Evolutionary conservation across 2,329 filamentous ascomycete genomes (phyloP).

Genomic region (Cordyceps militaris): DNA sequence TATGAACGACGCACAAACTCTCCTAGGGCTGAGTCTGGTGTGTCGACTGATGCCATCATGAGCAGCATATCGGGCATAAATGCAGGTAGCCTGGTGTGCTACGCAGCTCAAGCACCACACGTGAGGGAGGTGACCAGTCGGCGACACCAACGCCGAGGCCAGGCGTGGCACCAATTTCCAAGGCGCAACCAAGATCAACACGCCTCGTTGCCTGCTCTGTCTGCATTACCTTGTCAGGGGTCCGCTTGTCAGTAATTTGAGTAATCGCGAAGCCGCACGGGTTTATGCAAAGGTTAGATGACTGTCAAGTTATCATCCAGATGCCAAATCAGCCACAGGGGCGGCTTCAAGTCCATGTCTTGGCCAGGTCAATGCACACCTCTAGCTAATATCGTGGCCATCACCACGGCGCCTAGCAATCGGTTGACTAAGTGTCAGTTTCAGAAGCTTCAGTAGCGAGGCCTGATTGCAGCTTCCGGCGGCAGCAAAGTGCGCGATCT

Average conservation of each 20-base stretch:
- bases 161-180: constrained; percentile 7
- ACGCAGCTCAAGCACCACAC: constrained; percentile 1
- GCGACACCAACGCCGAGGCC: background rate
- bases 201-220: background rate
- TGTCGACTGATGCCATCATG: background rate
- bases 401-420: background rate
- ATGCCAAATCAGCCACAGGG: background rate
- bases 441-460: background rate
- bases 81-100: background rate
- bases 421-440: background rate
- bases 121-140: constrained; percentile 3
- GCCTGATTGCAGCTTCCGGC: constrained; percentile 4
- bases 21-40: background rate
- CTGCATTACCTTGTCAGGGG: background rate
- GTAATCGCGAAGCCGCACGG: no score
- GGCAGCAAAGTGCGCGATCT: constrained; percentile 1
- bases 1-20: background rate
- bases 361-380: background rate
- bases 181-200: constrained; percentile 2
- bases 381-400: background rate
- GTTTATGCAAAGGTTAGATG: no score
- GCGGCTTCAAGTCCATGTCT: background rate
- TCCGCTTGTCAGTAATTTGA: background rate
- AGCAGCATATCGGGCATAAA: background rate
- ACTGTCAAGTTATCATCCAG: background rate